A percentile compares a stretch with the other conserved stretches of the same genome.
Evolutionary conservation across 768 basidiomycete genomes (phyloP).

Genomic region (Lactarius hengduanensis): DNA sequence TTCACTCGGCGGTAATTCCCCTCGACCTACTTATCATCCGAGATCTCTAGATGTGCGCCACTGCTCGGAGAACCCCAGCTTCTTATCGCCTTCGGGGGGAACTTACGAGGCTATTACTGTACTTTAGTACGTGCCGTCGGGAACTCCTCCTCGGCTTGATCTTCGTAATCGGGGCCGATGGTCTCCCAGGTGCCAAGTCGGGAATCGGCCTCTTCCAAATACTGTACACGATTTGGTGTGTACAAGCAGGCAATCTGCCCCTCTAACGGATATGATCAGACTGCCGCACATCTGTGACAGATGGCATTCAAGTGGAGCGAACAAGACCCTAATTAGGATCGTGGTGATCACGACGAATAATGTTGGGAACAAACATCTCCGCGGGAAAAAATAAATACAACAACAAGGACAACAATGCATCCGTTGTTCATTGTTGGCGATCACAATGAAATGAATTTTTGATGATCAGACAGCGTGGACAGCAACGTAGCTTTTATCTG

Average conservation of each 20-base stretch:
- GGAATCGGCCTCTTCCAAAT: constrained; percentile 5
- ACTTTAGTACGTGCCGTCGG: constrained; percentile 20
- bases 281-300: background rate
- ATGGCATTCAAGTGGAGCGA: constrained; percentile 11
- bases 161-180: constrained; percentile 19
- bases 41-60: constrained; percentile 24
- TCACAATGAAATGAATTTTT: constrained; percentile 5
- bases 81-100: constrained; percentile 25
- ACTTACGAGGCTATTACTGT: constrained; percentile 27
- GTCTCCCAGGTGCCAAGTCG: constrained; percentile 6
- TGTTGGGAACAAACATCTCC: constrained; percentile 19
- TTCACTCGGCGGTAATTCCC: constrained; percentile 19
- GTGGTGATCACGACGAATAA: constrained; percentile 4
- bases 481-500: background rate
- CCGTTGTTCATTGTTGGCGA: background rate
- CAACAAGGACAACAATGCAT: background rate
- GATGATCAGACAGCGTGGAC: constrained; percentile 2
- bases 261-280: background rate
- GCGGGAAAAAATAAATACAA: constrained; percentile 11
- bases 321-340: constrained; percentile 1
- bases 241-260: background rate
- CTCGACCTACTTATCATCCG: constrained; percentile 20
- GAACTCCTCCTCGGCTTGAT: constrained; percentile 7
- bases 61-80: constrained; percentile 22
- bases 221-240: background rate